Base-by-base conservation (phyloP, 371 early-diverging fungal species). In the Phascolomyces articulosus region DNA sequence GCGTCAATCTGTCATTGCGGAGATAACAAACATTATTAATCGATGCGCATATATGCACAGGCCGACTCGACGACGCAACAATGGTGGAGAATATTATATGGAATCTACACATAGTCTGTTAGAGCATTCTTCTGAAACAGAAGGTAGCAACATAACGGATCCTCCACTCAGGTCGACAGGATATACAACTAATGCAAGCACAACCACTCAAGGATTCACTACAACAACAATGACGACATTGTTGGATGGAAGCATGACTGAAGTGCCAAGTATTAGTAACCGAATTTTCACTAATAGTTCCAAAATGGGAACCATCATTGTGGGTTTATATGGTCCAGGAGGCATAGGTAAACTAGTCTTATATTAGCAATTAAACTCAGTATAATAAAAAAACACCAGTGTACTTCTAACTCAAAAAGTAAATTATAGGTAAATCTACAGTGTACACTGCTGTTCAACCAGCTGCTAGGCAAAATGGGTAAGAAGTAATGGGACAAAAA, bases 381-480 rank as follows among this genome's bases (percentile, higher is more conserved):
- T 55, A 4, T 10, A 40, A 40, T 28, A 77, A 80, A 68, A 76
- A n/a, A n/a, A n/a, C n/a, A n/a, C n/a, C n/a, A n/a, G n/a, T n/a
- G n/a, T n/a, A n/a, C n/a, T n/a, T n/a, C n/a, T n/a, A n/a, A n/a
- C n/a, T n/a, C n/a, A n/a, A n/a, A n/a, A n/a, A n/a, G n/a, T n/a
- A n/a, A n/a, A n/a, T n/a, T 2, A 20, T 20, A 47, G 51, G 80
- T 26, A 79, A 80, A 64, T 80, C 80, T 0, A 77, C 80, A 9
- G 23, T 80, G 29, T 70, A 76, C 21, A 69, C 68, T 55, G 70
- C 76, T 3, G 74, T 80, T 2, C 73, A 73, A 47, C 66, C 62
- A 27, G 68, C 71, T 4, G 78, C 80, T 13, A 63, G 80, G 58
- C 72, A 78, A 64, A 73, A 72, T 61, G 78, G 77, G 76, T 75